Conservation (phyloP, 345 rosid genomes). For the Populus deltoides region DNA sequence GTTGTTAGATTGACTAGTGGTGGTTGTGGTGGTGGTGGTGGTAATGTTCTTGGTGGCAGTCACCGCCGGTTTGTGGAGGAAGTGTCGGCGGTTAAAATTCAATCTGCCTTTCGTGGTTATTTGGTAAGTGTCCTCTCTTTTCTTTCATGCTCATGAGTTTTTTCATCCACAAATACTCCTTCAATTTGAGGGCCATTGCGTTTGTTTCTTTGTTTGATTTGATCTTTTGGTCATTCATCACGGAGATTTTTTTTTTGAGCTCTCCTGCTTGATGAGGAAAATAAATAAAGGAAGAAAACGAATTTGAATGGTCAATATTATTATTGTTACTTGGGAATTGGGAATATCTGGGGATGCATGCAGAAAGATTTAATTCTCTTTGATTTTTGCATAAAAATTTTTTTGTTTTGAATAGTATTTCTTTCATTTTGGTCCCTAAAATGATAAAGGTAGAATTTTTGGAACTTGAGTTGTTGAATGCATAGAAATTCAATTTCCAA, state of each 20-base stretch:
- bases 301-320: not conserved
- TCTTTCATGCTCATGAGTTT: not conserved
- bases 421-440: too few species aligned
- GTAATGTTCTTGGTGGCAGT: not conserved
- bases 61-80: conserved; percentile 13
- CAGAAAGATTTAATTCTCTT: not conserved
- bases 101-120: conserved; percentile 35
- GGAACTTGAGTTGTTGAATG: not conserved
- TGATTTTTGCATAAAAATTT: not conserved
- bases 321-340: not conserved
- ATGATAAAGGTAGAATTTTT: not conserved
- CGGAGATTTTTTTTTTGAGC: not conserved
- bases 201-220: not conserved
- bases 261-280: not conserved
- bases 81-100: conserved; percentile 23
- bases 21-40: not conserved
- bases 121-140: conserved; percentile 20
- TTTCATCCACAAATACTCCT: not conserved
- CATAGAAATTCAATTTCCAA: not conserved
- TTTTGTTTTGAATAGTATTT: not conserved
- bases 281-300: too few species aligned
- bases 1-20: conserved; percentile 30
- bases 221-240: not conserved
- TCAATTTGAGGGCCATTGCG: not conserved
- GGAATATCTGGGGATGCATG: not conserved